These are phyloP conservation scores for Ustilago shanxiensis DNA, from an alignment of 1,284 basidiomycete species.

Conservation along the genomic window DNA sequence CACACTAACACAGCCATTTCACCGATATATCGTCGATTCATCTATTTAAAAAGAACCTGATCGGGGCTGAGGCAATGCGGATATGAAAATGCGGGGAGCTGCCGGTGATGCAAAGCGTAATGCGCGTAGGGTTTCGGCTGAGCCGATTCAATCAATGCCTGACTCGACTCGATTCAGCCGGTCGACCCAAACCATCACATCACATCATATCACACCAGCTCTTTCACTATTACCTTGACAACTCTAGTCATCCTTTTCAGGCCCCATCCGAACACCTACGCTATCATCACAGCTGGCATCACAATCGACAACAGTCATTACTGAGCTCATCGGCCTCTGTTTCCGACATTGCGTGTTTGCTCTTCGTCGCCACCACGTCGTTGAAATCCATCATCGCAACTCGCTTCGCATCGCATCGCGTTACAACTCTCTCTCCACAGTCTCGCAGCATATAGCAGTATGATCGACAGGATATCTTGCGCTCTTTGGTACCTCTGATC, in stretches of 20 bases:
- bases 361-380: slow-evolving; percentile 4
- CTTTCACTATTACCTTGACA: no score
- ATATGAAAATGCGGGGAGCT: slow-evolving; percentile 6
- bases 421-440: not conserved
- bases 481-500: not conserved
- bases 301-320: not conserved
- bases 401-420: not conserved
- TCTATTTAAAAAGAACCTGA: not conserved
- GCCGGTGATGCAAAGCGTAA: slow-evolving; percentile 1
- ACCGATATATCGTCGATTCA: not conserved
- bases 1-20: slow-evolving; percentile 8
- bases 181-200: not conserved
- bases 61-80: slow-evolving; percentile 2
- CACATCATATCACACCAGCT: not conserved
- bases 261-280: not conserved
- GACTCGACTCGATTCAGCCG: not conserved
- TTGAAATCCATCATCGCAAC: not conserved
- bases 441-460: slow-evolving; percentile 18
- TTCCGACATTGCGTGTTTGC: not conserved
- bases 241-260: not conserved
- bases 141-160: not conserved
- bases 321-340: not conserved
- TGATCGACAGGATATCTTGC: slow-evolving; percentile 38
- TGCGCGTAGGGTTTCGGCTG: slow-evolving; percentile 13
- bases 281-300: not conserved